Evolutionary conservation across 352 stramenopile species (phyloP).

Genomic region (Phytophthora idaei): DNA sequence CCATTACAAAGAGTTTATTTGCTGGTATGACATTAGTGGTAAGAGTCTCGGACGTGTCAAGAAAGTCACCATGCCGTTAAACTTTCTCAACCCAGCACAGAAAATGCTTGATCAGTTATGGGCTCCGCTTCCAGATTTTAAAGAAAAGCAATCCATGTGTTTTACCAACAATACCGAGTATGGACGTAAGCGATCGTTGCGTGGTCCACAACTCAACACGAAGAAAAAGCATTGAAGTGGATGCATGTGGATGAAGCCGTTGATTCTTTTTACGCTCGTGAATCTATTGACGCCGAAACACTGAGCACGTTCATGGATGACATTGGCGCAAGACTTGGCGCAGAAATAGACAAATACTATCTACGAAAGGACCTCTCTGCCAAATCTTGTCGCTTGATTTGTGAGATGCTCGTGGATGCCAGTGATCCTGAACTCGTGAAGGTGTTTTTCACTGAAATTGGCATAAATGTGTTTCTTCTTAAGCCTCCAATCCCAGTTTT

Average conservation of each 20-base stretch:
- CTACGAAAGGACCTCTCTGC: neutral
- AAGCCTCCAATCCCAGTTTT: neutral
- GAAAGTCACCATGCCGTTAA: constrained; percentile 4
- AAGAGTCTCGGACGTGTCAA: constrained; percentile 4
- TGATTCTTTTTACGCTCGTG: neutral
- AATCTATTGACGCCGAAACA: neutral
- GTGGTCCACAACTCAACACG: constrained; percentile 11
- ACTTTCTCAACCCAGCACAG: constrained; percentile 31
- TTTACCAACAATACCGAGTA: neutral
- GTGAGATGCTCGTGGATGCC: constrained; percentile 15
- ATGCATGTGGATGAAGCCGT: constrained; percentile 14
- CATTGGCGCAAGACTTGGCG: neutral
- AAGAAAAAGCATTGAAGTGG: constrained; percentile 3
- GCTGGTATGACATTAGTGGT: constrained; percentile 13
- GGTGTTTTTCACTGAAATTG: constrained; percentile 11
- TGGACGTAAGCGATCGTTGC: constrained; percentile 19
- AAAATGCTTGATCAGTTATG: constrained; percentile 1
- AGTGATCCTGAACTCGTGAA: constrained; percentile 13
- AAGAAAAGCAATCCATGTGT: too few relatives aligned
- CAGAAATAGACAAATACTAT: neutral
- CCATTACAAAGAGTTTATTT: constrained; percentile 4
- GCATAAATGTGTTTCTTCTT: neutral
- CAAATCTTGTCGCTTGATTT: constrained; percentile 16
- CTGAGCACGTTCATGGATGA: constrained; percentile 3
- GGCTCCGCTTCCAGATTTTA: too few relatives aligned